phyloP scores from a whole-genome alignment of 163 green algal genomes.

The Trebouxiophyceae sp. region DNA sequence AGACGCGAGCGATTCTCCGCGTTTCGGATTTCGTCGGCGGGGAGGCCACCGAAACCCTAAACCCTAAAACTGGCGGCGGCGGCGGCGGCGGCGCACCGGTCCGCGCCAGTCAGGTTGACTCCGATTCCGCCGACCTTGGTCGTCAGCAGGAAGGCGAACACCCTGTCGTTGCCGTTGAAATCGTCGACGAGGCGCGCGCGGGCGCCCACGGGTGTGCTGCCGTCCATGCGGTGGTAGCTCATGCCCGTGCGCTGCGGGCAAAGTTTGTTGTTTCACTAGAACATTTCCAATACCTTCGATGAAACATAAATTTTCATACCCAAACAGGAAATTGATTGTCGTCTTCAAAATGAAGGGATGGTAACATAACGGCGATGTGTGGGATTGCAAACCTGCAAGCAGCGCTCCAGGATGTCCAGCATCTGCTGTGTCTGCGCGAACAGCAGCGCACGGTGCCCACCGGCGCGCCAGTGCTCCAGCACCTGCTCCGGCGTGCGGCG shows the following conservation, averaged over 20 bases:
- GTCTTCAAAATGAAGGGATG: too few species aligned
- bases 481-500: too few species aligned
- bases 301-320: too few species aligned
- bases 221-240: constrained; percentile 87
- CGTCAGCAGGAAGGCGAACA: constrained; percentile 92
- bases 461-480: constrained; percentile 52
- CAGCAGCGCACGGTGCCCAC: constrained; percentile 71
- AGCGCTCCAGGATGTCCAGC: constrained; percentile 91
- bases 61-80: too few species aligned
- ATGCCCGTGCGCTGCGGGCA: constrained; percentile 20
- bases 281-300: too few species aligned
- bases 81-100: constrained; percentile 49
- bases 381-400: constrained; percentile 8
- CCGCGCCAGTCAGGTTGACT: constrained; percentile 86
- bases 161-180: constrained; percentile 78
- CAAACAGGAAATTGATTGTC: too few species aligned
- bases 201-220: constrained; percentile 57
- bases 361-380: too few species aligned
- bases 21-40: too few species aligned
- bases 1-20: too few species aligned
- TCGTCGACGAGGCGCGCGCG: constrained; percentile 78
- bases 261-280: too few species aligned
- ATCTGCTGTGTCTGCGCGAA: constrained; percentile 97
- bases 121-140: constrained; percentile 90
- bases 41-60: too few species aligned